Evolutionary conservation across 1,284 basidiomycete genomes (phyloP).

Genomic region (Golubevia pallescens): DNA sequence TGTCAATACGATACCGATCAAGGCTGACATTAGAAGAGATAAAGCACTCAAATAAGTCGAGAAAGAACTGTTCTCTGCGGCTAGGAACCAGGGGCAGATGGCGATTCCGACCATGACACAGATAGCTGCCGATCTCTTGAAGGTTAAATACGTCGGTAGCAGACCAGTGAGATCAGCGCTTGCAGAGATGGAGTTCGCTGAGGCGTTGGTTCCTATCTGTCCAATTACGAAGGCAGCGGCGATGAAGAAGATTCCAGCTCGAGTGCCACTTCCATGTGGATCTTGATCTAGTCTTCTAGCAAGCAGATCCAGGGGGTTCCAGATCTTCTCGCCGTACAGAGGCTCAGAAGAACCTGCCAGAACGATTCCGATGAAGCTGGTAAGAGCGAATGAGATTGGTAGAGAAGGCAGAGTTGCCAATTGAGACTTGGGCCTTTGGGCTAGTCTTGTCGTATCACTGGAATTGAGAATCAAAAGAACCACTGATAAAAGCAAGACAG

Average conservation of each 20-base stretch:
- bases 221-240: conserved; percentile 76
- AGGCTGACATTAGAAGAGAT: conserved; percentile 3
- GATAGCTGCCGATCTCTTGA: too few species aligned
- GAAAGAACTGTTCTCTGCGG: too few species aligned
- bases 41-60: too few species aligned
- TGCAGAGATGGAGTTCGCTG: conserved; percentile 82
- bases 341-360: conserved; percentile 79
- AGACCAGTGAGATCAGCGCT: conserved; percentile 84
- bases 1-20: conserved; percentile 46
- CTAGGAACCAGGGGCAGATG: too few species aligned
- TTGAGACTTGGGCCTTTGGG: too few species aligned
- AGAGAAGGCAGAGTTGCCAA: conserved; percentile 69
- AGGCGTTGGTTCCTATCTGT: conserved; percentile 71
- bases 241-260: conserved; percentile 72
- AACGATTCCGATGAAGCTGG: conserved; percentile 82
- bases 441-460: too few species aligned
- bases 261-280: conserved; percentile 68
- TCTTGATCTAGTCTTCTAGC: conserved; percentile 73
- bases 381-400: conserved; percentile 77
- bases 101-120: too few species aligned
- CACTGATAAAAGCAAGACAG: too few species aligned
- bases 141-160: conserved; percentile 10
- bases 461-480: too few species aligned
- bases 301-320: conserved; percentile 79
- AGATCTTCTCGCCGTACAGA: conserved; percentile 78